Evolutionary conservation across 495 filamentous ascomycete genomes (phyloP), one percentile per base, ranked within the genome.

Genomic region (Cryomyces antarcticus): DNA sequence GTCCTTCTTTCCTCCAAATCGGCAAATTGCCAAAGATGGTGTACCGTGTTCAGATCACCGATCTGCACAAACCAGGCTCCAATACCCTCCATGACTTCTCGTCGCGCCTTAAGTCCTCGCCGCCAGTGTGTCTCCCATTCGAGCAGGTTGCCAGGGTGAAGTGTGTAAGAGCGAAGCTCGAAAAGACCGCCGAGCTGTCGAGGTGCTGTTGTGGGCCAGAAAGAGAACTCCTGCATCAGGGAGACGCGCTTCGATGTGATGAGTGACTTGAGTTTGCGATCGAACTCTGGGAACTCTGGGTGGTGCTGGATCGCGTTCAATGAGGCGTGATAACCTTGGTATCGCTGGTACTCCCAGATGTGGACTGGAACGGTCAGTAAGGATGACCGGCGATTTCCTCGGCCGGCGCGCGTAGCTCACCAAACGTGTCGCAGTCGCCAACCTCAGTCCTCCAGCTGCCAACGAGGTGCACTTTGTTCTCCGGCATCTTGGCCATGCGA

Each of bases 41-140:
- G 92, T 17, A 97, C 89, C 0, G 83, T 94, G 65, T 97, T 97
- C 38, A 97, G 67, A 39, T 94, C 89, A 39, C 89, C 89, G 50
- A 97, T 87, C 66, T 97, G 89, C 30, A 93, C 87, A 49, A 97
- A 97, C 89, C 89, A 97, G 1, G 89, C 89, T 7, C 89, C 89
- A 1, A 97, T 92, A 10, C 89, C 89, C 56, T 96, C 89, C 92
- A 96, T 96, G 17, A 96, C 88, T 54, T 96, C 84, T 27, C 82
- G 72, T 24, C 89, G 71, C 1, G 89, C 89, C 57, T 80, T 78
- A 37, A 97, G 68, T 27, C 89, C 89, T 36, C 78, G 72, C n/a
- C 92, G 72, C 89, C 89, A 97, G 60, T 97, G 89, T 27, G 81
- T 88, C 66, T 97, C 89, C 89, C 89, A 97, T 63, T 97, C 89